Percentiles rank a stretch among this genome's conserved stretches.
These are phyloP conservation scores for Pleurotus salmoneostramineus DNA, from an alignment of 768 basidiomycete species.

Conservation along the genomic window DNA sequence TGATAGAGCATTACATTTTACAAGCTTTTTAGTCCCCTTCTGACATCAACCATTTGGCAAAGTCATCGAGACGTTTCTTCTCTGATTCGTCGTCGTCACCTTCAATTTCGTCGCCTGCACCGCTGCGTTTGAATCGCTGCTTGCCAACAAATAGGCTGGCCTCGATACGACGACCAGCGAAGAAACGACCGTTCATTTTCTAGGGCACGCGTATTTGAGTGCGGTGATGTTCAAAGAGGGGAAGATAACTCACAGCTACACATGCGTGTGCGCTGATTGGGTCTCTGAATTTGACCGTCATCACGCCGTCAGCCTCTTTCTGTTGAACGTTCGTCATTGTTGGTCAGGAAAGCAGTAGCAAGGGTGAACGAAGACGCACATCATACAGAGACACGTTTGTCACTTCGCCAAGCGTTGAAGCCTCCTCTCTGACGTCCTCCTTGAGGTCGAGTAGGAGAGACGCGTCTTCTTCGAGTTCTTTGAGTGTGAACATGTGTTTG, in stretches of 20 bases:
- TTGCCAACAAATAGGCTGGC: slow-evolving; percentile 81
- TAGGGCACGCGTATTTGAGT: slow-evolving; percentile 21
- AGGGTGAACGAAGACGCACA: slow-evolving; percentile 44
- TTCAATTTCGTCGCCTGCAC: slow-evolving; percentile 57
- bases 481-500: slow-evolving; percentile 90
- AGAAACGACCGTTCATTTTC: slow-evolving; percentile 96
- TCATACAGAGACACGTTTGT: slow-evolving; percentile 95
- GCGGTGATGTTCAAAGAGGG: not conserved
- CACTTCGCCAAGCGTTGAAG: slow-evolving; percentile 85
- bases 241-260: slow-evolving; percentile 55
- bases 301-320: slow-evolving; percentile 91
- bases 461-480: slow-evolving; percentile 83
- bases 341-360: not conserved
- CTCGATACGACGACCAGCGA: slow-evolving; percentile 78
- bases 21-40: slow-evolving; percentile 57
- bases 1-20: not conserved
- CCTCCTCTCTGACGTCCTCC: slow-evolving; percentile 95
- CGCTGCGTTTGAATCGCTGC: slow-evolving; percentile 77
- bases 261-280: slow-evolving; percentile 92
- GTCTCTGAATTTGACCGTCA: slow-evolving; percentile 96
- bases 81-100: slow-evolving; percentile 72
- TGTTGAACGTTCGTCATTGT: slow-evolving; percentile 23
- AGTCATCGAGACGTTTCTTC: slow-evolving; percentile 81
- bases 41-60: slow-evolving; percentile 81
- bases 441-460: slow-evolving; percentile 88